phyloP scores from a whole-genome alignment of 495 filamentous ascomycete genomes.

The Trichoderma gamsii region DNA sequence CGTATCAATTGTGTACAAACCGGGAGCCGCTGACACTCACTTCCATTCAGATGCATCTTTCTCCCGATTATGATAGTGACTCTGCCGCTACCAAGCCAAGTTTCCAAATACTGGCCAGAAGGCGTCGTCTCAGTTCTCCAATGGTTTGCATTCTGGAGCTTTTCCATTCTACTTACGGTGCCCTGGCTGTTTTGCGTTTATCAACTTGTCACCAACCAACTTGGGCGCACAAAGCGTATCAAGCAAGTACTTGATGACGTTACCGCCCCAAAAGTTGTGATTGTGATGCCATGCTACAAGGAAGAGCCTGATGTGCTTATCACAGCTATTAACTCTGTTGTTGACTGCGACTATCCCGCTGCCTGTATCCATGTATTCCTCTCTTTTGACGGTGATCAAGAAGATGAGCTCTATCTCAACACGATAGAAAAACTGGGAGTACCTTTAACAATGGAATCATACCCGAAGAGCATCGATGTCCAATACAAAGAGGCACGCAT shows the following conservation, averaged over 20 bases:
- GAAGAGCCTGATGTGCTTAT: conserved; percentile 82
- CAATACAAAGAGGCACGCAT: conserved; percentile 74
- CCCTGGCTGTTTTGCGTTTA: conserved; percentile 95
- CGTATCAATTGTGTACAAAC: not conserved
- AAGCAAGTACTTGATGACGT: conserved; percentile 78
- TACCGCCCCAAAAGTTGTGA: conserved; percentile 88
- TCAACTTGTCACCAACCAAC: conserved; percentile 74
- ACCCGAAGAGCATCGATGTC: conserved; percentile 88
- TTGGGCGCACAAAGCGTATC: conserved; percentile 75
- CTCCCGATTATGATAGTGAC: conserved; percentile 93
- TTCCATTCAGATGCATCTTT: conserved; percentile 63
- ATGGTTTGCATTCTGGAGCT: conserved; percentile 97
- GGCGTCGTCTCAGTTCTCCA: conserved; percentile 66
- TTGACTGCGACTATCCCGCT: conserved; percentile 90
- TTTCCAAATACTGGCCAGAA: conserved; percentile 64
- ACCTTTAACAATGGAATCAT: conserved; percentile 65
- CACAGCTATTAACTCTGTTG: conserved; percentile 85
- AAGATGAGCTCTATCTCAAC: conserved; percentile 83
- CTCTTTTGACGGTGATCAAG: conserved; percentile 85
- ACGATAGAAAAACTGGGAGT: conserved; percentile 86
- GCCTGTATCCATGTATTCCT: conserved; percentile 94
- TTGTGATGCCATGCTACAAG: conserved; percentile 97
- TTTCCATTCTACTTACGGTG: conserved; percentile 73
- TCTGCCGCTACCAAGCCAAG: conserved; percentile 68
- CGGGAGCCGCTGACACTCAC: not conserved